Evolutionary conservation across 2,329 filamentous ascomycete genomes (phyloP).

Genomic region (Gremmenia infestans): DNA sequence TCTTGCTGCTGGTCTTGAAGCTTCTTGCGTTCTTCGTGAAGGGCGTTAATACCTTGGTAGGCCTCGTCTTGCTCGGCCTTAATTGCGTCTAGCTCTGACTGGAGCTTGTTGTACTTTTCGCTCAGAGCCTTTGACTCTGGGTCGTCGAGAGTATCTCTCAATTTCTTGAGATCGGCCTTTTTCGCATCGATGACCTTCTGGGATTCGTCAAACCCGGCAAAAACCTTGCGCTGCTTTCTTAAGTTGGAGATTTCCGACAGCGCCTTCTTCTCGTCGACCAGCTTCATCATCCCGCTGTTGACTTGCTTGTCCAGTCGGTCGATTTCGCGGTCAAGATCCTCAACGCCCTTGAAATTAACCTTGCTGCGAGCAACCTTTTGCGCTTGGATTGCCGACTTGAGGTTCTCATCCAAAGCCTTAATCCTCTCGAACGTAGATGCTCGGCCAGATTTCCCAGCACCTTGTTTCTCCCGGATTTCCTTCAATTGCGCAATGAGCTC

Average conservation of each 20-base stretch:
- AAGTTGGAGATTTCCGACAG: constrained; percentile 76
- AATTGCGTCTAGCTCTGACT: constrained; percentile 82
- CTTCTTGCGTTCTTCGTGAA: constrained; percentile 81
- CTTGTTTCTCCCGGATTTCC: constrained; percentile 82
- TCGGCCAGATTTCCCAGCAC: constrained; percentile 78
- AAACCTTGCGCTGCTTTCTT: constrained; percentile 87
- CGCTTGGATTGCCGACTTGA: constrained; percentile 79
- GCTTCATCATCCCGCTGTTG: constrained; percentile 83
- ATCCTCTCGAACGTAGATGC: constrained; percentile 79
- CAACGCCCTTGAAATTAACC: constrained; percentile 77
- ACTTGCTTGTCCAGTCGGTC: constrained; percentile 77
- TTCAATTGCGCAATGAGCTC: constrained; percentile 79
- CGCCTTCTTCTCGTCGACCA: constrained; percentile 96
- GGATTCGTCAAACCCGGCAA: constrained; percentile 74
- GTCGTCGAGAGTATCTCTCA: constrained; percentile 86
- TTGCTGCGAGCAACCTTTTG: constrained; percentile 81
- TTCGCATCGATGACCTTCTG: constrained; percentile 88
- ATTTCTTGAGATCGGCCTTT: constrained; percentile 80
- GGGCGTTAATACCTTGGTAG: constrained; percentile 78
- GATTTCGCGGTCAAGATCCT: constrained; percentile 84
- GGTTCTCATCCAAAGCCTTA: constrained; percentile 83
- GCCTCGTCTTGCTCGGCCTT: constrained; percentile 89
- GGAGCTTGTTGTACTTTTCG: constrained; percentile 79
- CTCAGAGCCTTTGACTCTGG: constrained; percentile 84
- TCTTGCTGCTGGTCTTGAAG: constrained; percentile 81